Conservation (phyloP, 108 stramenopile species). For the Nitzschia sp. region DNA sequence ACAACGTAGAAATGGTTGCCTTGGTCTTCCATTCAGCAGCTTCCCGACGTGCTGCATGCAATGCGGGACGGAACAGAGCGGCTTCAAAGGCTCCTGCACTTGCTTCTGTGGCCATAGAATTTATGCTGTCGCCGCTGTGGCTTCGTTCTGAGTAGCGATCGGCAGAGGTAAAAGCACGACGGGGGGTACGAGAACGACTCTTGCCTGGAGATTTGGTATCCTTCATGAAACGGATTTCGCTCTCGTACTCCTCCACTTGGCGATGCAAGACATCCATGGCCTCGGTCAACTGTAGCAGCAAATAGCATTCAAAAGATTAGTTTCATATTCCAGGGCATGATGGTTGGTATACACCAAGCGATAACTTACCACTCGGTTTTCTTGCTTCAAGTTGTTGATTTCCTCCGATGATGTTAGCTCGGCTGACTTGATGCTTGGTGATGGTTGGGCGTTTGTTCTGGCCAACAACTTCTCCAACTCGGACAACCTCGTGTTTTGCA, state of each 20-base stretch:
- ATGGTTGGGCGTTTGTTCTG: constrained; percentile 44
- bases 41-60: constrained; percentile 62
- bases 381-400: constrained; percentile 55
- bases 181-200: constrained; percentile 33
- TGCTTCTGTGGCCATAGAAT: constrained; percentile 13
- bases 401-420: constrained; percentile 50
- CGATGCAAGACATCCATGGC: constrained; percentile 79
- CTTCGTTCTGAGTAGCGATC: constrained; percentile 18
- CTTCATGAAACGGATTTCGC: constrained; percentile 65
- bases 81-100: constrained; percentile 51
- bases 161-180: constrained; percentile 34
- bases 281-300: constrained; percentile 49
- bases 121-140: constrained; percentile 14
- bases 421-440: constrained; percentile 45
- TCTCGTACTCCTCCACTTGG: constrained; percentile 83
- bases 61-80: constrained; percentile 71
- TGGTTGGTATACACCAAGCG: background rate
- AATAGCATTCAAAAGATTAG: background rate
- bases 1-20: constrained; percentile 38
- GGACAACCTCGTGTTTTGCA: constrained; percentile 66
- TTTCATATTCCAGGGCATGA: background rate
- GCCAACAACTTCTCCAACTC: constrained; percentile 75
- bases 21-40: constrained; percentile 72
- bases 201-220: constrained; percentile 58
- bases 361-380: constrained; percentile 49